Conservation (phyloP, 2,329 filamentous ascomycete species). For the Trichoderma polysporum region DNA sequence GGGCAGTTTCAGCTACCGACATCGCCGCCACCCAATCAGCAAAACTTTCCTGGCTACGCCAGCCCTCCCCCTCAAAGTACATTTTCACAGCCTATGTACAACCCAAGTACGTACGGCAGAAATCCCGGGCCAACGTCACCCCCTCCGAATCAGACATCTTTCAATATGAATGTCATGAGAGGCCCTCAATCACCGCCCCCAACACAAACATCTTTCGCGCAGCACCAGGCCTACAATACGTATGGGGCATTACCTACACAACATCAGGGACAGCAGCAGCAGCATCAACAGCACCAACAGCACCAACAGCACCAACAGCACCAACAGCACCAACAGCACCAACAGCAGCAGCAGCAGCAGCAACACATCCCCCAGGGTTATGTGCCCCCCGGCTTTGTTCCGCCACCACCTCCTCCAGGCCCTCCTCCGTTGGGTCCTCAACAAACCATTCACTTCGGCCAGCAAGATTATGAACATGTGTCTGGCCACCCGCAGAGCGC, state of each 20-base stretch:
- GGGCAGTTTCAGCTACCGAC: slow-evolving; percentile 61
- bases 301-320: no score
- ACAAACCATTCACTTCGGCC: slow-evolving; percentile 58
- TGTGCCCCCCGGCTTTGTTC: slow-evolving; percentile 59
- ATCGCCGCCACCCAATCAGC: slow-evolving; percentile 54
- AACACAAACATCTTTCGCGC: slow-evolving; percentile 52
- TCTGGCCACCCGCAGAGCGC: slow-evolving; percentile 35
- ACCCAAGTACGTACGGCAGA: slow-evolving; percentile 59
- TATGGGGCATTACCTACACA: slow-evolving; percentile 43
- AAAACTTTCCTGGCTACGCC: slow-evolving; percentile 45
- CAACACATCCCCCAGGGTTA: slow-evolving; percentile 40
- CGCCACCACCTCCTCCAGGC: slow-evolving; percentile 62
- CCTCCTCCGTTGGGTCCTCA: slow-evolving; percentile 62
- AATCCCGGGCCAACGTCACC: slow-evolving; percentile 60
- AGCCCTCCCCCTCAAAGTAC: slow-evolving; percentile 42
- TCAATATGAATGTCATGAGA: slow-evolving; percentile 41
- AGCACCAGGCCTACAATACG: slow-evolving; percentile 31
- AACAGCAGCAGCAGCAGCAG: not conserved
- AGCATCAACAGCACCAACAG: not conserved
- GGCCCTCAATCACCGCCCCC: slow-evolving; percentile 56
- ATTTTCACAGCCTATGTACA: slow-evolving; percentile 55
- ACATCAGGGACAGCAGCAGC: slow-evolving; percentile 33
- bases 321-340: no score
- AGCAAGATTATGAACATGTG: slow-evolving; percentile 35
- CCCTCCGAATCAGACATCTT: slow-evolving; percentile 60